Conservation (phyloP, 164 flowering plant species). For the Chloranthus sessilifolius region DNA sequence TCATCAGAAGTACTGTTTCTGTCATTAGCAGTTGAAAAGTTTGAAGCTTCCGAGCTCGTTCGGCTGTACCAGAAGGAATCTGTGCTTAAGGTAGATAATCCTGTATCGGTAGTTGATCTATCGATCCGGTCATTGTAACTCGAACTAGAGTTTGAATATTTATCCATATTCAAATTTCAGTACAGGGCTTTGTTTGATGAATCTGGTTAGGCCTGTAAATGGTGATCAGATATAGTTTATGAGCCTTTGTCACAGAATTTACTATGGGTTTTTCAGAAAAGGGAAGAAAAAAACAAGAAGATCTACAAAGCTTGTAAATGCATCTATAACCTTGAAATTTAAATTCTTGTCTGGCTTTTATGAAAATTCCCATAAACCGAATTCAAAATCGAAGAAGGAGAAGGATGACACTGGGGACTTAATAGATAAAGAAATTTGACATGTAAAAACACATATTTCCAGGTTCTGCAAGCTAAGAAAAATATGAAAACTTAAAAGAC, state of each 20-base stretch:
- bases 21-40: conserved; percentile 51
- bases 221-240: too few species aligned
- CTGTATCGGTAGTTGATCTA: conserved; percentile 37
- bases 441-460: too few species aligned
- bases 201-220: conserved; percentile 22
- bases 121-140: conserved; percentile 41
- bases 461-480: background rate
- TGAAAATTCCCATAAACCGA: too few species aligned
- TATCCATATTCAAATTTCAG: conserved; percentile 38
- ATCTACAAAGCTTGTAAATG: background rate
- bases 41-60: conserved; percentile 65
- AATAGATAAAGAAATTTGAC: too few species aligned
- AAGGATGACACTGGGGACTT: too few species aligned
- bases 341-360: too few species aligned
- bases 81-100: conserved; percentile 36
- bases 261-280: too few species aligned
- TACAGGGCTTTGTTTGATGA: background rate
- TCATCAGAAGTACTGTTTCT: conserved; percentile 46
- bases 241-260: too few species aligned
- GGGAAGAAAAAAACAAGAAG: background rate
- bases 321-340: background rate
- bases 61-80: conserved; percentile 55
- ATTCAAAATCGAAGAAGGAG: too few species aligned
- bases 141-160: conserved; percentile 29
- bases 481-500: background rate